Conservation (phyloP, 352 stramenopile species). For the Phytopythium ostracodes region DNA sequence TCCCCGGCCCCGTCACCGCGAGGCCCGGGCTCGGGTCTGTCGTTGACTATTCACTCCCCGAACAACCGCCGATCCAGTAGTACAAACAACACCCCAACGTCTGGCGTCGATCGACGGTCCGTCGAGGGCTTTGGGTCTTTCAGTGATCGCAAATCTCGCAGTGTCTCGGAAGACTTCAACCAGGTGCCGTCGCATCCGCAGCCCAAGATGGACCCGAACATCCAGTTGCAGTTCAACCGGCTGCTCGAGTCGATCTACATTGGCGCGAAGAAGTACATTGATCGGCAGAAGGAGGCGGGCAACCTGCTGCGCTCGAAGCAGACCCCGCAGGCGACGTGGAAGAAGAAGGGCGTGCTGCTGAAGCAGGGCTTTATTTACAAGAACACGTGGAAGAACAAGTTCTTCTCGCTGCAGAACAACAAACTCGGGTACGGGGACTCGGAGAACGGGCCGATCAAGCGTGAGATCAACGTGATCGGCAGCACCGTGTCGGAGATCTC, state of each 20-base stretch:
- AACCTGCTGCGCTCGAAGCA: slow-evolving; percentile 59
- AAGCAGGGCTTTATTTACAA: slow-evolving; percentile 91
- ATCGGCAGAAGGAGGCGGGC: slow-evolving; percentile 57
- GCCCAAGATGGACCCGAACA: slow-evolving; percentile 83
- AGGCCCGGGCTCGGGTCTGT: slow-evolving; percentile 33
- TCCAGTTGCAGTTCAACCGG: slow-evolving; percentile 79
- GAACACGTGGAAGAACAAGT: slow-evolving; percentile 87
- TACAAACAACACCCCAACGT: slow-evolving; percentile 62
- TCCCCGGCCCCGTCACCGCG: slow-evolving; percentile 58
- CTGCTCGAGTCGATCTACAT: slow-evolving; percentile 84
- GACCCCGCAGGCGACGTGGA: slow-evolving; percentile 78
- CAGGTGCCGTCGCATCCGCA: slow-evolving; percentile 50
- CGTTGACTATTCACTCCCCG: slow-evolving; percentile 76
- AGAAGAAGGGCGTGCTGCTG: slow-evolving; percentile 84
- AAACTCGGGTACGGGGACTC: slow-evolving; percentile 79
- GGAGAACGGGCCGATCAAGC: slow-evolving; percentile 80
- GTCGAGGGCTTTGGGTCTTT: slow-evolving; percentile 41
- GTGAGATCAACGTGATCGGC: slow-evolving; percentile 85
- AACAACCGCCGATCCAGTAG: slow-evolving; percentile 60
- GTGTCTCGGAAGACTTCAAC: slow-evolving; percentile 76
- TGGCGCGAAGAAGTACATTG: slow-evolving; percentile 83
- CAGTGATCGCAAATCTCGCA: slow-evolving; percentile 59
- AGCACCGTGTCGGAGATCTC: slow-evolving; percentile 77
- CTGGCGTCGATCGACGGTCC: slow-evolving; percentile 11
- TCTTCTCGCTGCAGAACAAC: slow-evolving; percentile 86